phyloP scores from a whole-genome alignment of 805 yeast genomes.

The Candida boleticola region DNA sequence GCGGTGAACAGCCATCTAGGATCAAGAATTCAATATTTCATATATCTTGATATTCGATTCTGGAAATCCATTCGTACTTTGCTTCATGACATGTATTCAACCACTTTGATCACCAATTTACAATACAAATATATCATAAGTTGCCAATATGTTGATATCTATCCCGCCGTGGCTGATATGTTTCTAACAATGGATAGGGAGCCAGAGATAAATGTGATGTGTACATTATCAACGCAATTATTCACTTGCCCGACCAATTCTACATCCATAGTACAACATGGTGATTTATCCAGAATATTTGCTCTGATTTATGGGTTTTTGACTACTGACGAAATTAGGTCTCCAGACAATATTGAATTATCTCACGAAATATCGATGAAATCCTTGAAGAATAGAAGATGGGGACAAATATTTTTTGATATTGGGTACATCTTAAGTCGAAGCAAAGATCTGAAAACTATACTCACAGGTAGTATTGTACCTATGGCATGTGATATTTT shows the following conservation, averaged over 20 bases:
- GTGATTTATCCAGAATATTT: slow-evolving; percentile 60
- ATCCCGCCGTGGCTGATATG: slow-evolving; percentile 71
- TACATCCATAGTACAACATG: slow-evolving; percentile 56
- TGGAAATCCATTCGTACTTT: slow-evolving; percentile 61
- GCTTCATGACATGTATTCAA: slow-evolving; percentile 63
- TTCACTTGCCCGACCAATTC: slow-evolving; percentile 89
- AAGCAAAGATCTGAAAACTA: slow-evolving; percentile 51
- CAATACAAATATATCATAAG: slow-evolving; percentile 58
- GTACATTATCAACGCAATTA: slow-evolving; percentile 75
- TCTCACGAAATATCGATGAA: slow-evolving; percentile 38
- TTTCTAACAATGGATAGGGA: slow-evolving; percentile 78
- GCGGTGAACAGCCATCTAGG: slow-evolving; percentile 34
- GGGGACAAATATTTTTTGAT: slow-evolving; percentile 79
- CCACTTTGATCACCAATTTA: slow-evolving; percentile 60
- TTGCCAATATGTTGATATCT: slow-evolving; percentile 80
- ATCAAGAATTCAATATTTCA: slow-evolving; percentile 57
- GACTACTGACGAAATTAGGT: slow-evolving; percentile 48
- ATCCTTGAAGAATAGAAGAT: slow-evolving; percentile 63
- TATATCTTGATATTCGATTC: slow-evolving; percentile 66
- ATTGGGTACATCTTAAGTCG: slow-evolving; percentile 74
- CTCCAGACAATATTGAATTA: slow-evolving; percentile 42
- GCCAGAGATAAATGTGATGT: slow-evolving; percentile 76
- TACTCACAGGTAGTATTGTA: slow-evolving; percentile 47
- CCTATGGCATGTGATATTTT: slow-evolving; percentile 64
- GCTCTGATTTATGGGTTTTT: slow-evolving; percentile 64